A percentile compares a stretch with the other conserved stretches of the same genome.
phyloP scores from a whole-genome alignment of 805 yeast species.

The Yarrowia osloensis region DNA sequence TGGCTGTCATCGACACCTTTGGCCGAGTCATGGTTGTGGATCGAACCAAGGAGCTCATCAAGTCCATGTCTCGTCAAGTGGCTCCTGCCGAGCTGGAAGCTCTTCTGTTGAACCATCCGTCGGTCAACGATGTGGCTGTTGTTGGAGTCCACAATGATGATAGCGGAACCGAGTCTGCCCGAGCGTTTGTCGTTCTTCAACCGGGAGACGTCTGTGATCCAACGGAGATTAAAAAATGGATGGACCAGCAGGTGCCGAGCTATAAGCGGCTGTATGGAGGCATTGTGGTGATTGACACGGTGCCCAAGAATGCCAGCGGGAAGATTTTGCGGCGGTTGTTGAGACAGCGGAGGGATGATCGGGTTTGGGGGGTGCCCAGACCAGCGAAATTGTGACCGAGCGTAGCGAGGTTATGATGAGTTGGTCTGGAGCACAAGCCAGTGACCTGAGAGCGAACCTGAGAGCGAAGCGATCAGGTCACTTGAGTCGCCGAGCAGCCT shows the following conservation, averaged over 20 bases:
- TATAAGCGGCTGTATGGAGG: slow-evolving; percentile 48
- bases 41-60: slow-evolving; percentile 44
- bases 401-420: too few relatives aligned
- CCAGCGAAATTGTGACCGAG: background rate
- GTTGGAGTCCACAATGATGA: slow-evolving; percentile 67
- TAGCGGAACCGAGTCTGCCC: slow-evolving; percentile 70
- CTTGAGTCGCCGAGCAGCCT: too few relatives aligned
- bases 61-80: slow-evolving; percentile 64
- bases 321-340: slow-evolving; percentile 90
- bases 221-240: slow-evolving; percentile 40
- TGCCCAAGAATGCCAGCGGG: slow-evolving; percentile 94
- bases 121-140: slow-evolving; percentile 85
- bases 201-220: slow-evolving; percentile 33
- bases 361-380: background rate
- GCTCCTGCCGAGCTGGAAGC: slow-evolving; percentile 95
- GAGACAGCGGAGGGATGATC: slow-evolving; percentile 53
- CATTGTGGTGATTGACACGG: slow-evolving; percentile 70
- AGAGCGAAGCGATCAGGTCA: too few relatives aligned
- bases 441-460: too few relatives aligned
- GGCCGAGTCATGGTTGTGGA: slow-evolving; percentile 53
- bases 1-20: slow-evolving; percentile 49
- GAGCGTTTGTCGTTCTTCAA: slow-evolving; percentile 43
- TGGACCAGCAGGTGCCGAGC: slow-evolving; percentile 43
- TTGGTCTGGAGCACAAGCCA: too few relatives aligned
- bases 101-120: slow-evolving; percentile 69